Percentiles rank a stretch among this genome's conserved stretches.
Evolutionary conservation across 768 basidiomycete species (phyloP).

Genomic region (Rhizopogon roseolus): DNA sequence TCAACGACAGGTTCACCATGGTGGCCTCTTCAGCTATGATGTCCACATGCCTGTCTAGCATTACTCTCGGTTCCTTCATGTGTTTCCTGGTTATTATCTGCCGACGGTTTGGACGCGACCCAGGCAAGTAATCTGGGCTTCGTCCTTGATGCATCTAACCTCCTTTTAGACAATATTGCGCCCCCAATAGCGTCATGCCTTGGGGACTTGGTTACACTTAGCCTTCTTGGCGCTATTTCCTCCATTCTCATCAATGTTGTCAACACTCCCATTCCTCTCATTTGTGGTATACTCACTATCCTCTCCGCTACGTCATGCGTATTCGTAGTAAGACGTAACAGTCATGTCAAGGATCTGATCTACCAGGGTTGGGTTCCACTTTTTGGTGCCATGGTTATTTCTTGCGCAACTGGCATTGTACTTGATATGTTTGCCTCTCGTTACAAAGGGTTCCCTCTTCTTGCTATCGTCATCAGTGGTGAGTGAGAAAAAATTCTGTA

Average conservation of each 20-base stretch:
- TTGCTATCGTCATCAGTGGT: conserved; percentile 89
- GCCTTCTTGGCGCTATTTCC: conserved; percentile 73
- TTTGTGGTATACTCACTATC: conserved; percentile 45
- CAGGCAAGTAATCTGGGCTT: conserved; percentile 46
- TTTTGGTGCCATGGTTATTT: conserved; percentile 86
- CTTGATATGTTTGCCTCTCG: conserved; percentile 85
- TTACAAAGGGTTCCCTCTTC: conserved; percentile 83
- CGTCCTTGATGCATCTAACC: neutral
- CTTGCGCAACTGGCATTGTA: conserved; percentile 85
- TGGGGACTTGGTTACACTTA: conserved; percentile 88
- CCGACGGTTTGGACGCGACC: conserved; percentile 71
- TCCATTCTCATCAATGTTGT: conserved; percentile 64
- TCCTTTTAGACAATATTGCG: conserved; percentile 79
- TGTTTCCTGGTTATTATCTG: conserved; percentile 76
- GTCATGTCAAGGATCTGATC: conserved; percentile 65
- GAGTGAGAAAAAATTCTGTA: conserved; percentile 19
- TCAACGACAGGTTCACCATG: conserved; percentile 59
- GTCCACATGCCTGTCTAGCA: conserved; percentile 70
- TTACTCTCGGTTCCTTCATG: conserved; percentile 92
- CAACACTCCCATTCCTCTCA: conserved; percentile 59
- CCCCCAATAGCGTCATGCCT: conserved; percentile 91
- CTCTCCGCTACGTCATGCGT: conserved; percentile 48
- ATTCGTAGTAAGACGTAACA: conserved; percentile 58
- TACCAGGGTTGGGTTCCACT: conserved; percentile 87
- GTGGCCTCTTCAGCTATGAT: conserved; percentile 77